Base-by-base conservation (phyloP, 495 filamentous ascomycete species). In the Lasiosphaeria ovina region DNA sequence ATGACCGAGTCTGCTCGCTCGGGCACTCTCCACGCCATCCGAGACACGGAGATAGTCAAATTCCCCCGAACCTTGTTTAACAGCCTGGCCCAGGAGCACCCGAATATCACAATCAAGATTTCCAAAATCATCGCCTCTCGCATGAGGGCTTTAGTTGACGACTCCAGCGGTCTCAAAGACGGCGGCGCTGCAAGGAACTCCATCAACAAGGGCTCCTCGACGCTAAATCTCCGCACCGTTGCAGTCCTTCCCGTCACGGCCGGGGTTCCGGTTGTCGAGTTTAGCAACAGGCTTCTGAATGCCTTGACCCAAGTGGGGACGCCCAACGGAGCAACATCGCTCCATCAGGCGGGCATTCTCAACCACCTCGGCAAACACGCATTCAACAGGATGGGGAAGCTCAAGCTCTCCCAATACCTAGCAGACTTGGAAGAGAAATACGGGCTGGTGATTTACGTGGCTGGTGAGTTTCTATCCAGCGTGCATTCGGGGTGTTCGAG, bases 351-450 rank as follows among this genome's bases (percentile, higher is more conserved):
- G 5, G 91, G 92, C 0, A 97, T 98, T 63, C 69, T 98, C 60
- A 95, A 95, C 61, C 95, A 98, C 69, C 81, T 98, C 1, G 94
- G 94, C 5, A 85, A 93, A 54, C 93, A 98, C 72, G 95, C 95
- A 3, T 98, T 98, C 69, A 97, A 89, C 72, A 88, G 88, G 60
- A 97, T 98, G 90, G 94, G 94, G 3, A 98, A 97, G 69, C 80
- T 98, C 36, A 98, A 97, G 74, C 78, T 98, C 14, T 90, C 94
- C 11, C 94, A 98, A 60, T 97, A 98, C 69, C 83, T 98, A 36
- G 95, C 95, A 9, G 94, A 98, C 68, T 79, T 98, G 10, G 94
- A 98, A 73, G 94, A 98, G 74, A 96, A 96, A 68, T 98, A 95
- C 66, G 91, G 95, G 1, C 85, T 98, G 67, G 92, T 98, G 5